Base-by-base conservation (phyloP, 345 rosid genomes). In the Citrus hindsii region DNA sequence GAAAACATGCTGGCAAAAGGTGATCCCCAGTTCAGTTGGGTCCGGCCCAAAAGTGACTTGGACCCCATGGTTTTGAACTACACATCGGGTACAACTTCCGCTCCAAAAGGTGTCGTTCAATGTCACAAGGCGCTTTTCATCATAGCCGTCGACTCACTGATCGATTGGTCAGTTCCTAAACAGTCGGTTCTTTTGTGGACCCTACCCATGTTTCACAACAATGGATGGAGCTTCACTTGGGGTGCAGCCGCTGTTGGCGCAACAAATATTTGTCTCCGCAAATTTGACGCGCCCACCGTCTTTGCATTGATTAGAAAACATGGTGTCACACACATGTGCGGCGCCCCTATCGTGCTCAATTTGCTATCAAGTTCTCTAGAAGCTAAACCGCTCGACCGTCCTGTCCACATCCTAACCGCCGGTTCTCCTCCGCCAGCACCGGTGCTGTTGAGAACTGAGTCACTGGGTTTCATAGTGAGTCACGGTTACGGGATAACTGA, bases 161-260 rank as follows among this genome's bases (percentile, higher is more conserved):
- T 80, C 18, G 79, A 81, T n/a, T 81, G 77, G 64, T 67, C 67
- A 5, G 70, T 79, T 12, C 79, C 74, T 9, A 30, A 80, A 2
- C 76, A 27, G 66, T 80, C 84, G 0, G 82, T 13, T 82, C 48
- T 77, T 35, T 83, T 80, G 3, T 85, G 88, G 88, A 77, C 84
- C 4, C 76, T 85, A 21, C 88, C 88, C 2, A 82, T 85, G 84
- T 85, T 85, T 63, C 88, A 85, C 21, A 78, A 73, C 60, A 85
- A 85, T 28, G 87, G 87, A 0, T 85, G 87, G 87, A 62, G 80
- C 67, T 77, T 71, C 32, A 16, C 38, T 7, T 85, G 85, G 85
- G 88, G 85, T 46, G 48, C 83, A 59, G 88, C 88, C 0, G 88
- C 82, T 2, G 79, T 72, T 7, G 88, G 88, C 13, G 85, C 81